phyloP scores from a whole-genome alignment of 305 asterid genomes.

The Salvia sclarea region DNA sequence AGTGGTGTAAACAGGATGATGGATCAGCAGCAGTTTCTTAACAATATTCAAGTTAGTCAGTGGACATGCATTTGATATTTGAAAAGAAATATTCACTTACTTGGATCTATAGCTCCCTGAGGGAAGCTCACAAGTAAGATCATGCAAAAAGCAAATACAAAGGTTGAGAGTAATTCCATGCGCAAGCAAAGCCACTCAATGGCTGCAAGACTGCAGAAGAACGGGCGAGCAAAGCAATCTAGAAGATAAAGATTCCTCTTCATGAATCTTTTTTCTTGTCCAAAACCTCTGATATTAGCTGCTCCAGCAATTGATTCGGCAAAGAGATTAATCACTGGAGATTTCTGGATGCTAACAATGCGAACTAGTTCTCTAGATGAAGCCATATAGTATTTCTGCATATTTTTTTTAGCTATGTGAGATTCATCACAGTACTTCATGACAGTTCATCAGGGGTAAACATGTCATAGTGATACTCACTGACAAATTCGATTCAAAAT shows the following conservation, averaged over 20 bases:
- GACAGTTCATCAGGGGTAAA: conserved; percentile 7
- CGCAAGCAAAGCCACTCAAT: conserved; percentile 99
- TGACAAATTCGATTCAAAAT: not conserved
- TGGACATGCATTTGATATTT: conserved; percentile 1
- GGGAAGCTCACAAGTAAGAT: conserved; percentile 97
- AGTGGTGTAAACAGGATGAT: not conserved
- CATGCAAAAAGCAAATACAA: conserved; percentile 97
- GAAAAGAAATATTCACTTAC: conserved; percentile 48
- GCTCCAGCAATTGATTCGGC: conserved; percentile 98
- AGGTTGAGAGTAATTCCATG: conserved; percentile 96
- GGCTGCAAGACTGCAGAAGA: conserved; percentile 96
- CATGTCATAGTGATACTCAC: conserved; percentile 1
- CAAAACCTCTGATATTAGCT: conserved; percentile 94
- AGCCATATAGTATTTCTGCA: conserved; percentile 99
- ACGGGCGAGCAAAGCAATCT: conserved; percentile 98
- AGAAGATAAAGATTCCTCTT: conserved; percentile 95
- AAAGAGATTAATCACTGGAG: conserved; percentile 93
- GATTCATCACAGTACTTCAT: conserved; percentile 28
- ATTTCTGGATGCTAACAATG: conserved; percentile 97
- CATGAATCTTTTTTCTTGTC: conserved; percentile 98
- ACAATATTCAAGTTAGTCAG: conserved; percentile 1
- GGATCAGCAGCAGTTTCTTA: not conserved
- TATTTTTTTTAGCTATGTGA: conserved; percentile 15
- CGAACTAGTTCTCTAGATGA: conserved; percentile 98
- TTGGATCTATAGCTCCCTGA: conserved; percentile 89